A percentile compares a stretch with the other conserved stretches of the same genome.
Conservation (phyloP, 805 yeast genomes). For the Cyberlindnera maclurae region DNA sequence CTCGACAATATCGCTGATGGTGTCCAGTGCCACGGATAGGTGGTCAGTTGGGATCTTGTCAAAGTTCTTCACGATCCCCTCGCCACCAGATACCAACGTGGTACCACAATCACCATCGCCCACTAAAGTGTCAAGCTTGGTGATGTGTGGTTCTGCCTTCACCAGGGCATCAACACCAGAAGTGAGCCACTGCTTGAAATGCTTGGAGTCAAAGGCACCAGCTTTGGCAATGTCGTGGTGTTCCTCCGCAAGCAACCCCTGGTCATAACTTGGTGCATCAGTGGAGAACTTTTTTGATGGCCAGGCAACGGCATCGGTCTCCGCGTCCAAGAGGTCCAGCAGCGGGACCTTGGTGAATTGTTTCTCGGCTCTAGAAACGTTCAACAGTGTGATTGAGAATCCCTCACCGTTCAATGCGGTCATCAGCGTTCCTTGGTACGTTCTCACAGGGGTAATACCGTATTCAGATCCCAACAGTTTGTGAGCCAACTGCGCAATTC, state of each 20-base stretch:
- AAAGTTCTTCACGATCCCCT: constrained; percentile 55
- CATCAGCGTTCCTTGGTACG: constrained; percentile 71
- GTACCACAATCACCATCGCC: constrained; percentile 99
- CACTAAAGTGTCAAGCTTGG: constrained; percentile 78
- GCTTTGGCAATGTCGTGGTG: constrained; percentile 28
- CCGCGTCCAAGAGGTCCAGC: constrained; percentile 56
- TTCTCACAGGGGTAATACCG: constrained; percentile 56
- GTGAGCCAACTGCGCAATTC: constrained; percentile 57
- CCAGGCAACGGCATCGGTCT: constrained; percentile 85
- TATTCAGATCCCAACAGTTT: constrained; percentile 45
- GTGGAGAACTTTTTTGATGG: constrained; percentile 24
- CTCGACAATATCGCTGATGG: constrained; percentile 78
- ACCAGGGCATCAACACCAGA: constrained; percentile 47
- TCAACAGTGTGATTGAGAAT: constrained; percentile 75
- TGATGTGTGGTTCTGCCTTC: constrained; percentile 73
- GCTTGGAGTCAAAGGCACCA: constrained; percentile 29
- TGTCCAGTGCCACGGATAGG: constrained; percentile 51
- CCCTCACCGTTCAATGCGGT: constrained; percentile 93
- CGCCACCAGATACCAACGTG: constrained; percentile 77
- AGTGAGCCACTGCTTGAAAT: constrained; percentile 31
- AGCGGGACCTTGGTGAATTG: constrained; percentile 27
- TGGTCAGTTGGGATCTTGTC: constrained; percentile 32
- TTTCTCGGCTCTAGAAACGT: constrained; percentile 45
- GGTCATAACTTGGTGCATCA: constrained; percentile 26
- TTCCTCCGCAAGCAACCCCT: constrained; percentile 22